These are phyloP conservation scores for Wickerhamomyces ciferrii DNA, from an alignment of 805 yeast genomes.

Conservation along the genomic window DNA sequence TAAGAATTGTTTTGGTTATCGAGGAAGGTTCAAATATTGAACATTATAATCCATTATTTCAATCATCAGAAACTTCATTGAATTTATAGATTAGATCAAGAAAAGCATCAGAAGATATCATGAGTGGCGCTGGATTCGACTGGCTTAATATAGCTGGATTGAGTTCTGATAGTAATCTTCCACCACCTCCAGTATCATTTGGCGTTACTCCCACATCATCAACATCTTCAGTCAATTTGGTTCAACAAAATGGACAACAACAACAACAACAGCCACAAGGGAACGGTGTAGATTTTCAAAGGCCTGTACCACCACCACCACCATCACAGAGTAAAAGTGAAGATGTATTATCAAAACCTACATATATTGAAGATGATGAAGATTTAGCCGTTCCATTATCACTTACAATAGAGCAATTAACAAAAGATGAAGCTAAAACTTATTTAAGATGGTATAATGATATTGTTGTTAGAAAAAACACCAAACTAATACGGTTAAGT, in stretches of 20 bases:
- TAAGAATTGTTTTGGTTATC: background rate
- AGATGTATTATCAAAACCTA: background rate
- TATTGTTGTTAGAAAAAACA: slow-evolving; percentile 64
- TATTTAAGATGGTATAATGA: slow-evolving; percentile 94
- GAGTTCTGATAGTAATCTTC: slow-evolving; percentile 23
- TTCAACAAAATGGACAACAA: slow-evolving; percentile 3
- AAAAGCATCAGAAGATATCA: background rate
- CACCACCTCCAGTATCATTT: slow-evolving; percentile 51
- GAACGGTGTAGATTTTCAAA: background rate
- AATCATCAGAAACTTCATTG: too few relatives aligned
- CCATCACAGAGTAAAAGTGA: background rate
- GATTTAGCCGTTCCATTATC: slow-evolving; percentile 54
- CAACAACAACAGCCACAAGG: background rate
- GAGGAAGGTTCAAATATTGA: background rate
- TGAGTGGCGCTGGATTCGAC: slow-evolving; percentile 36
- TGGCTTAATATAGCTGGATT: slow-evolving; percentile 45
- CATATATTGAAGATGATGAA: slow-evolving; percentile 22
- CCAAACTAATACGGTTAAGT: slow-evolving; percentile 57
- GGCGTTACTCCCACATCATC: slow-evolving; percentile 28
- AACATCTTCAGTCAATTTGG: slow-evolving; percentile 11
- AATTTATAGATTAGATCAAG: too few relatives aligned
- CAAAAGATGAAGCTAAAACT: slow-evolving; percentile 75
- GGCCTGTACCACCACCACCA: background rate
- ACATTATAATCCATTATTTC: background rate
- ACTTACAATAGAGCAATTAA: slow-evolving; percentile 59